Base-by-base conservation (phyloP, 345 rosid species). In the Ceriops decandra region DNA sequence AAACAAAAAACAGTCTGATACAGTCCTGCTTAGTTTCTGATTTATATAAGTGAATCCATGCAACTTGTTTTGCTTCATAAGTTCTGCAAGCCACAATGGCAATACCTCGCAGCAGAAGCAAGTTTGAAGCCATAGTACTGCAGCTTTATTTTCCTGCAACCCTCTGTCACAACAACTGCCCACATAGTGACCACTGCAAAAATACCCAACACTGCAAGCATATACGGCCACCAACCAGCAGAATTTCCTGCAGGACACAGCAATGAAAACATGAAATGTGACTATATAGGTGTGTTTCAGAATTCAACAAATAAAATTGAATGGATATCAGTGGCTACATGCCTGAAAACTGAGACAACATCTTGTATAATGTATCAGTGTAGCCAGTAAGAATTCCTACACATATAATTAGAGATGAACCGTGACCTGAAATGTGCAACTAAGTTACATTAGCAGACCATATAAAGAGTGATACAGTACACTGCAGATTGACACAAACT, bases 331-430 rank as follows among this genome's bases (percentile, higher is more conserved):
- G 59, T 70, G 49, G 8, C 54, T 60, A 72, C 66, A 73, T 81
- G 88, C 97, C 98, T 70, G 89, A 93, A 71, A 91, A 84, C 79
- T 86, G 92, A 79, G 82, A 80, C 66, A 89, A 81, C 98, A 93
- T 88, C 84, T 93, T 93, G 87, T 83, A 83, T 52, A 93, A 77
- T 60, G 97, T 91, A 66, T 93, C 98, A 7, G 88, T 88, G 83
- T 91, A 93, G 58, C 98, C 96, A 53, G 95, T 91, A 82, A 93
- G 76, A 81, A 93, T 91, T 70, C 98, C 98, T 81, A 89, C 87
- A 54, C 98, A 93, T 59, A 93, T 85, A 60, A 93, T 86, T 33
- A 93, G 86, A 65, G 97, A 88, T 26, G 98, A 87, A 28, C 98
- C 97, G 78, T 87, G 97, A 70, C 98, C 98, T 93, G 86, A 72